A percentile compares a stretch with the other conserved stretches of the same genome.
Evolutionary conservation across 306 rosid genomes (phyloP).

Genomic region (Corylus avellana): DNA sequence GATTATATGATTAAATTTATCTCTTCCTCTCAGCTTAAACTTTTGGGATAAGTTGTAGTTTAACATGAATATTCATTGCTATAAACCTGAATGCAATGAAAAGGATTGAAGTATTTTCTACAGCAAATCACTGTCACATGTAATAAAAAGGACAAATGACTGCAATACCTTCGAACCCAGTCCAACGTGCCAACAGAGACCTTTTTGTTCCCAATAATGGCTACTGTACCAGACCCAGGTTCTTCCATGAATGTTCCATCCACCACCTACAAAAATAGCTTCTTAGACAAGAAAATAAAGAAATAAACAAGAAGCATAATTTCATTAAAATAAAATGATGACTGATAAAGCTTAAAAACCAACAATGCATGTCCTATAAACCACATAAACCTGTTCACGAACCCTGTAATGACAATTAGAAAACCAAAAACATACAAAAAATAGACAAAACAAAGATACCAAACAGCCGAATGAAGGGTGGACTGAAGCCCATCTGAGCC

Average conservation of each 20-base stretch:
- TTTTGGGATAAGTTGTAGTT: no score
- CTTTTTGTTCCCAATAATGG: slow-evolving; percentile 60
- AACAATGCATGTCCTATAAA: not conserved
- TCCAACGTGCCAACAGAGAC: slow-evolving; percentile 91
- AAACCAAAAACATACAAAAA: not conserved
- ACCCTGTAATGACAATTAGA: not conserved
- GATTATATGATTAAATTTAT: no score
- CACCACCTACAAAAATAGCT: slow-evolving; percentile 49
- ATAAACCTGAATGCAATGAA: slow-evolving; percentile 14
- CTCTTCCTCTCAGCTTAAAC: no score
- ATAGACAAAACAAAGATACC: not conserved
- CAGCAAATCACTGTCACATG: slow-evolving; percentile 12
- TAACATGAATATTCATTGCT: not conserved
- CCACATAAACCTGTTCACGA: not conserved
- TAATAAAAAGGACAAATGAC: slow-evolving; percentile 13
- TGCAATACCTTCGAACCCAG: slow-evolving; percentile 77
- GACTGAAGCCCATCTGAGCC: not conserved
- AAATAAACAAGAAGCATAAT: not conserved
- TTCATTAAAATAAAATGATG: not conserved
- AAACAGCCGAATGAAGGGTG: not conserved
- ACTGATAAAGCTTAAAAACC: not conserved
- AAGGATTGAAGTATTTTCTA: slow-evolving; percentile 11
- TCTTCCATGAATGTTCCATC: slow-evolving; percentile 93
- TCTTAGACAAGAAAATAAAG: slow-evolving; percentile 11
- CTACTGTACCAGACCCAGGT: slow-evolving; percentile 99